Conservation (phyloP, 352 stramenopile species). For the Globisporangium solare region DNA sequence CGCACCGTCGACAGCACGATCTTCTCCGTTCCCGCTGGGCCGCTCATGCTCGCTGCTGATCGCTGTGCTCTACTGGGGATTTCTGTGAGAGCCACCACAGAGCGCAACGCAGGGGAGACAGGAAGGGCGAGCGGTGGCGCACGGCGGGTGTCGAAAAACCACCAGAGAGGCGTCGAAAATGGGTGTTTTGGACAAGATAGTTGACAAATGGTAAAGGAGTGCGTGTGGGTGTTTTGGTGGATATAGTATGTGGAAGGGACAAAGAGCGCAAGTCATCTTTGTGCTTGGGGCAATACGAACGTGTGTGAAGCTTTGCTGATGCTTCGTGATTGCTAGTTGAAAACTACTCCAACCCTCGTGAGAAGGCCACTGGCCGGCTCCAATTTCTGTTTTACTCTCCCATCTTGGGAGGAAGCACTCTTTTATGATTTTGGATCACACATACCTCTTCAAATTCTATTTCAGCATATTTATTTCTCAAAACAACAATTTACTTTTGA, state of each 20-base stretch:
- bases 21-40: constrained; percentile 65
- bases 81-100: background rate
- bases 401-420: constrained; percentile 42
- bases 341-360: constrained; percentile 93
- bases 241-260: background rate
- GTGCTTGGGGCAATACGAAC: constrained; percentile 92
- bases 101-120: background rate
- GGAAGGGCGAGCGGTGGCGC: background rate
- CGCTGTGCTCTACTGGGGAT: constrained; percentile 15
- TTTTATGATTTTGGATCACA: background rate
- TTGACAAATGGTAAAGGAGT: background rate
- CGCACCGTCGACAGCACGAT: constrained; percentile 68
- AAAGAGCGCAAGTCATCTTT: constrained; percentile 58
- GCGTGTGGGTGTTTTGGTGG: background rate
- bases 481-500: no score
- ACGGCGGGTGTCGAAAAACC: background rate
- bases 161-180: background rate
- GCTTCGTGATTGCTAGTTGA: constrained; percentile 94
- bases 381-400: constrained; percentile 90
- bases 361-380: constrained; percentile 85
- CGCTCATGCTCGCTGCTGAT: constrained; percentile 47
- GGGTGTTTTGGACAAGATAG: background rate
- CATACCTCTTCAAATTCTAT: no score
- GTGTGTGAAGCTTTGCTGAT: constrained; percentile 92
- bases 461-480: no score